A percentile compares a stretch with the other conserved stretches of the same genome.
Conservation (phyloP, 176 grass and related monocot species). For the Chrysopogon serrulatus region DNA sequence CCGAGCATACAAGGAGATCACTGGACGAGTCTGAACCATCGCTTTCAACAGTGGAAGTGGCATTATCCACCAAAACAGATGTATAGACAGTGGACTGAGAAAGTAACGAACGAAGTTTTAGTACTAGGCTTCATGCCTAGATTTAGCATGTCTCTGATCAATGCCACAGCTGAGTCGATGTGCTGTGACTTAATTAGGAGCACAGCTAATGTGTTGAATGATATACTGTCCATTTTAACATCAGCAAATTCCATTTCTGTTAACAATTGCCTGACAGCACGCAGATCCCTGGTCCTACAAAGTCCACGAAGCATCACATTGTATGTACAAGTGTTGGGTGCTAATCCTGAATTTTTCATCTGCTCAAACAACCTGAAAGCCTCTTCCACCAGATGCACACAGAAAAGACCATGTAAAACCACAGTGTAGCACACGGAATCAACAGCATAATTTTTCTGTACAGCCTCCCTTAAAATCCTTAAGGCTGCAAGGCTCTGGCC, state of each 20-base stretch:
- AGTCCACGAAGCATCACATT: conserved; percentile 83
- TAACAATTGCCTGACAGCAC: conserved; percentile 46
- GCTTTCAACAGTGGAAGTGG: conserved; percentile 24
- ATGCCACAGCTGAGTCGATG: conserved; percentile 28
- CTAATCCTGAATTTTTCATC: conserved; percentile 65
- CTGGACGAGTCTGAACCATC: conserved; percentile 38
- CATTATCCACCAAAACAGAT: conserved; percentile 22
- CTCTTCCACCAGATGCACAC: conserved; percentile 44
- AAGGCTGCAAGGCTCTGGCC: conserved; percentile 44
- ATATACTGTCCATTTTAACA: conserved; percentile 63
- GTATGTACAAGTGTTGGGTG: conserved; percentile 63
- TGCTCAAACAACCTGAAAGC: conserved; percentile 70
- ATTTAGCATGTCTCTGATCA: conserved; percentile 60
- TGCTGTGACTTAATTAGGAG: conserved; percentile 55
- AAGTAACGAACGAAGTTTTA: conserved; percentile 46
- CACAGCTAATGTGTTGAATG: conserved; percentile 67
- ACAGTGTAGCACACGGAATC: conserved; percentile 67
- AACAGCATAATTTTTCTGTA: conserved; percentile 45
- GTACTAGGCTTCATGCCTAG: conserved; percentile 56
- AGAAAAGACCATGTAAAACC: conserved; percentile 75
- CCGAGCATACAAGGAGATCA: conserved; percentile 63
- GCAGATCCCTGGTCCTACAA: conserved; percentile 56
- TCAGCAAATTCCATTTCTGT: conserved; percentile 64
- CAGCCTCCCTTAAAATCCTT: conserved; percentile 50
- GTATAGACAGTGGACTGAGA: conserved; percentile 19